A percentile compares a stretch with the other conserved stretches of the same genome.
Conservation (phyloP, 2,329 filamentous ascomycete species). For the Aspergillus pseudoglaucus region DNA sequence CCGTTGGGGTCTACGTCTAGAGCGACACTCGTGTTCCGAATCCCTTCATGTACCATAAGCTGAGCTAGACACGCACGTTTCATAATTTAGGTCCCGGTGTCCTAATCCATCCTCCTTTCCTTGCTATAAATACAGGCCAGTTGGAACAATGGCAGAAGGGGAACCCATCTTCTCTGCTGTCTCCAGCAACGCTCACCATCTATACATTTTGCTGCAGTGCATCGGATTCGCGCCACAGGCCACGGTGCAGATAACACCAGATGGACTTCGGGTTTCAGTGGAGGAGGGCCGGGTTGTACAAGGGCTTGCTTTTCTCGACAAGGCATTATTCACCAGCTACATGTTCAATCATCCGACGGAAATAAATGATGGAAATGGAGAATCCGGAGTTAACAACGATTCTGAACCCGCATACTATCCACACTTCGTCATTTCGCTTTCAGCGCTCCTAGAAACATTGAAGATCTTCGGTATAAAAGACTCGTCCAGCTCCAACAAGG, state of each 20-base stretch:
- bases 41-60: conserved; percentile 31
- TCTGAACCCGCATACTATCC: conserved; percentile 43
- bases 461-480: conserved; percentile 86
- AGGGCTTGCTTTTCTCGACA: conserved; percentile 81
- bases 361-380: conserved; percentile 12
- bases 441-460: conserved; percentile 82
- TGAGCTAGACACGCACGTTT: conserved; percentile 24
- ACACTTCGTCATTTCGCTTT: conserved; percentile 79
- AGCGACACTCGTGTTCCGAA: conserved; percentile 17
- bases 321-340: conserved; percentile 81
- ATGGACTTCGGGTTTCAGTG: conserved; percentile 79
- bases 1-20: conserved; percentile 96
- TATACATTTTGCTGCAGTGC: conserved; percentile 55
- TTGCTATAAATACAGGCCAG: conserved; percentile 6
- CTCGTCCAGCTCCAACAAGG: conserved; percentile 36
- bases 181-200: conserved; percentile 55
- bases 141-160: conserved; percentile 10
- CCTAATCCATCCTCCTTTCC: conserved; percentile 4
- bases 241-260: conserved; percentile 68
- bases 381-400: conserved; percentile 32
- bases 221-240: conserved; percentile 56
- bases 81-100: conserved; percentile 12
- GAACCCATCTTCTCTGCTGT: conserved; percentile 53
- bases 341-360: conserved; percentile 51
- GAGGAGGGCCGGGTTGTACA: conserved; percentile 90